Evolutionary conservation across 352 stramenopile species (phyloP).

Genomic region (Globisporangium perplexum): DNA sequence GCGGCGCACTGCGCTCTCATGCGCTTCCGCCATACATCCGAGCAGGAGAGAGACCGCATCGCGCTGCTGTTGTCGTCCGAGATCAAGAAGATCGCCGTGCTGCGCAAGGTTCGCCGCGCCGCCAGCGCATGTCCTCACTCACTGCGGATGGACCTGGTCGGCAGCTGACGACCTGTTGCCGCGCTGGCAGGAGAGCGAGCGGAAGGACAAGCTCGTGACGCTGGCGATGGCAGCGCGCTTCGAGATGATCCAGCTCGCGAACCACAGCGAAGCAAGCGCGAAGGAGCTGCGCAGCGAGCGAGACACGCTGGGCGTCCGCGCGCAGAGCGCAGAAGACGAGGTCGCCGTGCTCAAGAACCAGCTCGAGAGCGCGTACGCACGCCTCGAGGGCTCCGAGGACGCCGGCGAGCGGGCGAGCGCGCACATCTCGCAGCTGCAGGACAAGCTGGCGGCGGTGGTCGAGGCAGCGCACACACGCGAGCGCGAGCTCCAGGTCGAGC

Average conservation of each 20-base stretch:
- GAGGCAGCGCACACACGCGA: constrained; percentile 29
- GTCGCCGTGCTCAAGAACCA: constrained; percentile 28
- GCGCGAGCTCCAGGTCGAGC: constrained; percentile 28
- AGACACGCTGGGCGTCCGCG: constrained; percentile 14
- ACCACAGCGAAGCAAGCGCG: constrained; percentile 31
- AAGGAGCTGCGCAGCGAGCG: constrained; percentile 26
- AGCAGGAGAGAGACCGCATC: constrained; percentile 48
- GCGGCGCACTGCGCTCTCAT: neutral
- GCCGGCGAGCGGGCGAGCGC: constrained; percentile 16
- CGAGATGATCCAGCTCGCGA: constrained; percentile 56
- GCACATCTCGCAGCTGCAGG: constrained; percentile 21
- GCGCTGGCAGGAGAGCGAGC: constrained; percentile 38
- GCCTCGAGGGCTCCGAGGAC: constrained; percentile 32
- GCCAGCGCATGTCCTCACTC: neutral
- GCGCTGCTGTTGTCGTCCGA: constrained; percentile 42
- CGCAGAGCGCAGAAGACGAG: constrained; percentile 34
- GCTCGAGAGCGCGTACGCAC: constrained; percentile 38
- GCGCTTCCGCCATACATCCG: neutral
- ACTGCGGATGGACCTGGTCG: neutral
- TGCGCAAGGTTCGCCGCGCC: constrained; percentile 41
- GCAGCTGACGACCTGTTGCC: neutral
- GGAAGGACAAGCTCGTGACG: constrained; percentile 69
- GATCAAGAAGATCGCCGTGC: constrained; percentile 71
- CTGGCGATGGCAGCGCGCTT: constrained; percentile 73
- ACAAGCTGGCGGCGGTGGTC: constrained; percentile 22